A percentile compares a stretch with the other conserved stretches of the same genome.
Evolutionary conservation across 2,329 filamentous ascomycete genomes (phyloP).

Genomic region (Penicillium sp.): DNA sequence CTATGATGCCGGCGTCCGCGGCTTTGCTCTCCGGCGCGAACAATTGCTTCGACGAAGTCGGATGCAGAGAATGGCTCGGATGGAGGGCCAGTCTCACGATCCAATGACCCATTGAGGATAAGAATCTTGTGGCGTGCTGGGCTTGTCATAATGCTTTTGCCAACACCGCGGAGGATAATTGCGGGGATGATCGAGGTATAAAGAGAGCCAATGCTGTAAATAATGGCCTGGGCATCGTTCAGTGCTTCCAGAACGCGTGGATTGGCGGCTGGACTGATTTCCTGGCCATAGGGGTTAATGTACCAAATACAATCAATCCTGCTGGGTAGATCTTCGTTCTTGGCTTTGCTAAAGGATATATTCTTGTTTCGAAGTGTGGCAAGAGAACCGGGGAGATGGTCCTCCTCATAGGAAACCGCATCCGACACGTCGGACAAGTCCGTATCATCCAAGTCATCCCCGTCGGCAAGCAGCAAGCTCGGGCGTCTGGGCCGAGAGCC

Average conservation of each 20-base stretch:
- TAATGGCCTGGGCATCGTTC: conserved; percentile 58
- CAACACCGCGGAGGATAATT: conserved; percentile 71
- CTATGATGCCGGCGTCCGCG: conserved; percentile 41
- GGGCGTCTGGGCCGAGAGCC: conserved; percentile 29
- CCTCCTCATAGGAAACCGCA: conserved; percentile 41
- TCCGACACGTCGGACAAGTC: conserved; percentile 30
- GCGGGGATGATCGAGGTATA: conserved; percentile 87
- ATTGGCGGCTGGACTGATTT: conserved; percentile 80
- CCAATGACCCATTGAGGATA: conserved; percentile 75
- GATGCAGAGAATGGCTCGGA: conserved; percentile 61
- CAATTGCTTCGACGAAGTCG: conserved; percentile 79
- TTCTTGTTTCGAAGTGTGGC: conserved; percentile 74
- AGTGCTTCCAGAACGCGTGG: conserved; percentile 70
- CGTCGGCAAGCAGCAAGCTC: conserved; percentile 35
- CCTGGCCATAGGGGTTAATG: conserved; percentile 97
- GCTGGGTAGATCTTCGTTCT: conserved; percentile 72
- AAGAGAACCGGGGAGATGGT: conserved; percentile 58
- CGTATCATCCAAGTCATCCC: conserved; percentile 30
- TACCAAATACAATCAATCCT: conserved; percentile 86
- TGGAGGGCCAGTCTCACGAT: conserved; percentile 78
- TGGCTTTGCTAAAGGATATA: conserved; percentile 72
- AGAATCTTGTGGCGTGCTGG: conserved; percentile 65
- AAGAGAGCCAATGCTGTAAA: conserved; percentile 91
- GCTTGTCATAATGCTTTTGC: conserved; percentile 54
- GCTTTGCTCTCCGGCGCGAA: conserved; percentile 66